A percentile compares a stretch with the other conserved stretches of the same genome.
These are phyloP conservation scores for Circinella minor DNA, from an alignment of 371 early-diverging fungal genomes.

Conservation along the genomic window DNA sequence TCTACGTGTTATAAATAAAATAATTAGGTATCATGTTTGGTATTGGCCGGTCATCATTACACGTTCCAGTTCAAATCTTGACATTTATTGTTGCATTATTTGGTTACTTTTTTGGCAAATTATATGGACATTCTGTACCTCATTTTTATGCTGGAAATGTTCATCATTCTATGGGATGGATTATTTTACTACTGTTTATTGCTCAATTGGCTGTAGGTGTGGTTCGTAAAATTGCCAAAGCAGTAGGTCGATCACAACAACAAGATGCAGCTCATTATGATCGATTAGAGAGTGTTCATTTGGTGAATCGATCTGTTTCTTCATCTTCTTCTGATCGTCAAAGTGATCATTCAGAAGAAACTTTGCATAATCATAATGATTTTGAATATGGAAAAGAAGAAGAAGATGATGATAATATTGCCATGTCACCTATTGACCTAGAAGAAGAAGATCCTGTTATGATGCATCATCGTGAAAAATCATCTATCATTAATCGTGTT, in stretches of 20 bases:
- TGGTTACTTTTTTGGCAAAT: slow-evolving; percentile 51
- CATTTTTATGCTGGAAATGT: slow-evolving; percentile 50
- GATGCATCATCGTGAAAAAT: slow-evolving; percentile 25
- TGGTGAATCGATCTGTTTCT: slow-evolving; percentile 27
- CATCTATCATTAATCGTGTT: slow-evolving; percentile 30
- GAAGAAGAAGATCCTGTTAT: slow-evolving; percentile 24
- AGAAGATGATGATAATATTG: slow-evolving; percentile 20
- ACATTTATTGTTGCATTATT: slow-evolving; percentile 39
- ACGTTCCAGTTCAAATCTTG: slow-evolving; percentile 46
- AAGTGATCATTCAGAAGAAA: slow-evolving; percentile 40
- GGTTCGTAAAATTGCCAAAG: slow-evolving; percentile 52
- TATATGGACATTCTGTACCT: slow-evolving; percentile 53
- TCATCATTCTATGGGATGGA: slow-evolving; percentile 54
- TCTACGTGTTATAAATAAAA: background rate
- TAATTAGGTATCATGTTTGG: slow-evolving; percentile 51
- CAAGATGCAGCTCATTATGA: slow-evolving; percentile 24
- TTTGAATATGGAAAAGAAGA: slow-evolving; percentile 22
- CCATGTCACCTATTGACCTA: slow-evolving; percentile 24
- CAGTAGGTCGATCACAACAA: slow-evolving; percentile 31
- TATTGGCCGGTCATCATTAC: slow-evolving; percentile 53
- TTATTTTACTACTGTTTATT: slow-evolving; percentile 39
- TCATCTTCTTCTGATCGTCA: slow-evolving; percentile 27
- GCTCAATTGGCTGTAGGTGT: slow-evolving; percentile 50
- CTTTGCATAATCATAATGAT: slow-evolving; percentile 28
- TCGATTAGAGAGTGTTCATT: slow-evolving; percentile 34